Conservation (phyloP, 106 monocot species). For the Iris macrosiphon region DNA sequence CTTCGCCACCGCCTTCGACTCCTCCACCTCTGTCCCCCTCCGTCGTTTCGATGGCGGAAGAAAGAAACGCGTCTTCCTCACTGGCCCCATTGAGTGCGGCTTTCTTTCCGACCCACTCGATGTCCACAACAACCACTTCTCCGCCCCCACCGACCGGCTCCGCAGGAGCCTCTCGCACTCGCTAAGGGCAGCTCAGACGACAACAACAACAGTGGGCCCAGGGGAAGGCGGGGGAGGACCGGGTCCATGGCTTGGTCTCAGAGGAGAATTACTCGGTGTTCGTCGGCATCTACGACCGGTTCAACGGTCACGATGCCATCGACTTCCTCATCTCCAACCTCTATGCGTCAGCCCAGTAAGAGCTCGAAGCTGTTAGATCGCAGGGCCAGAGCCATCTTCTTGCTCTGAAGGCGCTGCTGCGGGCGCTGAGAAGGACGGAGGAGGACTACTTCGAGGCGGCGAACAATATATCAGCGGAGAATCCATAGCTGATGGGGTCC, state of each 20-base stretch:
- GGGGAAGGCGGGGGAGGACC: constrained; percentile 66
- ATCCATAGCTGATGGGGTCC: constrained; percentile 74
- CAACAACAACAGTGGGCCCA: constrained; percentile 68
- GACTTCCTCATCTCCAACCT: constrained; percentile 66
- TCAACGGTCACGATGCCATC: constrained; percentile 72
- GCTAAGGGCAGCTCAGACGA: background rate
- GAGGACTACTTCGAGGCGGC: constrained; percentile 37
- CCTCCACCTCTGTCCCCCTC: constrained; percentile 44
- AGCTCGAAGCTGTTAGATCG: constrained; percentile 35
- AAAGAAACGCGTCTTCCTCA: constrained; percentile 35
- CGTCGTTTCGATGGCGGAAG: constrained; percentile 21
- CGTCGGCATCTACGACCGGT: constrained; percentile 75
- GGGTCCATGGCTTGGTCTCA: constrained; percentile 53
- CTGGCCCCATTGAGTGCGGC: constrained; percentile 49
- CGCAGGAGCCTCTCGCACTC: constrained; percentile 15
- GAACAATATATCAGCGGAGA: constrained; percentile 28
- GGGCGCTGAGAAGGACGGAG: constrained; percentile 53
- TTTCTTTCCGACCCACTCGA: constrained; percentile 37
- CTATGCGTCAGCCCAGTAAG: constrained; percentile 37
- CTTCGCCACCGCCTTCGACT: constrained; percentile 26
- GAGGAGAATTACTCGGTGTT: constrained; percentile 62
- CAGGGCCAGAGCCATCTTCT: constrained; percentile 12
- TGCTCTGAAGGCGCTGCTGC: constrained; percentile 36
- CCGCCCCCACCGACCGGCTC: constrained; percentile 15
- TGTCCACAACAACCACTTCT: constrained; percentile 1